phyloP scores from a whole-genome alignment of 1,139 yeast species.

The Suhomyces bribrorum region DNA sequence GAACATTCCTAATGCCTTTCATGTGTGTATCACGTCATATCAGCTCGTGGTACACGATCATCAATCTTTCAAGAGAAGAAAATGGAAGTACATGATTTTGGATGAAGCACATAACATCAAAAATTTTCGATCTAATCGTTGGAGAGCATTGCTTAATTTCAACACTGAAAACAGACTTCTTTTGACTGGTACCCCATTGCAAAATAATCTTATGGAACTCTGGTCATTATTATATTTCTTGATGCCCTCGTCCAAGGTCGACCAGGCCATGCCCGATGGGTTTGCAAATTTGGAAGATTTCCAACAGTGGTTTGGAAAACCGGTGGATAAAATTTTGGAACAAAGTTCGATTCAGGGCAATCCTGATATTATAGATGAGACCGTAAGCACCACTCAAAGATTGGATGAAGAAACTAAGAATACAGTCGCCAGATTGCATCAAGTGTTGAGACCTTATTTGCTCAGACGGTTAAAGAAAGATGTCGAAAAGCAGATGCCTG shows the following conservation, averaged over 20 bases:
- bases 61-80: conserved; percentile 85
- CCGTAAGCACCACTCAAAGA: conserved; percentile 37
- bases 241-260: conserved; percentile 85
- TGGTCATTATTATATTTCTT: conserved; percentile 93
- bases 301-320: conserved; percentile 97
- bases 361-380: conserved; percentile 48
- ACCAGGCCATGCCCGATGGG: conserved; percentile 84
- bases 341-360: conserved; percentile 47
- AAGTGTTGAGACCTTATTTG: conserved; percentile 88
- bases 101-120: conserved; percentile 99
- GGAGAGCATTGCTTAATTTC: conserved; percentile 94
- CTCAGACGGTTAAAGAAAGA: conserved; percentile 91
- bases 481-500: conserved; percentile 99
- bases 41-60: conserved; percentile 97
- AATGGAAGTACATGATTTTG: conserved; percentile 94
- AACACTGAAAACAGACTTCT: conserved; percentile 86
- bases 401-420: conserved; percentile 71
- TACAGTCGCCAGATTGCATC: conserved; percentile 88
- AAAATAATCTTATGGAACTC: conserved; percentile 85
- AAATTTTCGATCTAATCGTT: conserved; percentile 91
- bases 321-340: conserved; percentile 90
- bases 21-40: conserved; percentile 94
- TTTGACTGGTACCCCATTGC: conserved; percentile 94
- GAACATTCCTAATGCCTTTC: conserved; percentile 96
- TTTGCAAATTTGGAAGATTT: conserved; percentile 95